Percentiles rank a stretch among this genome's conserved stretches.
Evolutionary conservation across 2,329 filamentous ascomycete species (phyloP).

Genomic region (Talaromyces sp.): DNA sequence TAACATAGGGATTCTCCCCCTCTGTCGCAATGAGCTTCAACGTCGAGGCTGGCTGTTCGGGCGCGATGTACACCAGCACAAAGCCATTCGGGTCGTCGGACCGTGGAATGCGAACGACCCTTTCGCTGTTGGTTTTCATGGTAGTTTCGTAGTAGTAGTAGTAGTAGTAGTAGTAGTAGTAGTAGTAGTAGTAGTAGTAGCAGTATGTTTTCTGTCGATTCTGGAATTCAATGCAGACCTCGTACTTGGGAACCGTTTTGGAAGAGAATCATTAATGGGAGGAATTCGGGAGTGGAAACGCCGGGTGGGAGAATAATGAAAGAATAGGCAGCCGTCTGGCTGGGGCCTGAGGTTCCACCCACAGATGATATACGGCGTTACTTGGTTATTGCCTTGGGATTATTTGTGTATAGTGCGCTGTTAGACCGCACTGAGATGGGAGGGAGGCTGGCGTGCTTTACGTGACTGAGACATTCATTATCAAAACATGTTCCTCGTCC

Average conservation of each 20-base stretch:
- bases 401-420: background rate
- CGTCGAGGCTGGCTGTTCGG: slow-evolving; percentile 34
- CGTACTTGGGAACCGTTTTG: background rate
- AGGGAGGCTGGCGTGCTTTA: background rate
- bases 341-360: background rate
- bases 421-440: background rate
- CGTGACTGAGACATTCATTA: background rate
- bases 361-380: background rate
- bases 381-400: background rate
- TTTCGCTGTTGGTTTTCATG: slow-evolving; percentile 14
- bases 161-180: slow-evolving; percentile 12
- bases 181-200: background rate
- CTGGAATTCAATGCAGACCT: background rate
- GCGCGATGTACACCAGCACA: slow-evolving; percentile 48
- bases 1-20: slow-evolving; percentile 49
- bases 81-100: slow-evolving; percentile 35
- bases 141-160: background rate
- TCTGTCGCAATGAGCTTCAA: slow-evolving; percentile 55
- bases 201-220: slow-evolving; percentile 7
- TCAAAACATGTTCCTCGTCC: background rate
- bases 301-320: no score
- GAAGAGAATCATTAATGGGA: background rate
- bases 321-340: background rate
- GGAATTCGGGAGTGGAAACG: background rate
- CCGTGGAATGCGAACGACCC: slow-evolving; percentile 46